These are phyloP conservation scores for Acanthamoeba castellanii DNA, from an alignment of 208 protist genomes.

Conservation along the genomic window DNA sequence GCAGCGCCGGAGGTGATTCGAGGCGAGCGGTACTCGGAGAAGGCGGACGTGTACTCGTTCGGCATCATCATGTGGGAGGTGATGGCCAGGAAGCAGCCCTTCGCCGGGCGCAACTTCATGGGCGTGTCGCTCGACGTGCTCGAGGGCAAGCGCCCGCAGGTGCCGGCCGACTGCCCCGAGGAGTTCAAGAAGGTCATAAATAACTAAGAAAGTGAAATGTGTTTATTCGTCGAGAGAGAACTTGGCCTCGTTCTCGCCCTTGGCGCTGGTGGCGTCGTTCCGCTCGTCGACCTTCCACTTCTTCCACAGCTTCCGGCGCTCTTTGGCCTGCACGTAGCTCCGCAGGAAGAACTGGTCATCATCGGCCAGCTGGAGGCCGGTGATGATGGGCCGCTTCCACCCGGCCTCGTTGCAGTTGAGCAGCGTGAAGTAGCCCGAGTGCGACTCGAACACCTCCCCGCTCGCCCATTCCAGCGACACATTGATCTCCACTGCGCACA, in stretches of 20 bases:
- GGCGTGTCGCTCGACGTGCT: too few species aligned
- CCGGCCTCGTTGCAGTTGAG: conserved; percentile 68
- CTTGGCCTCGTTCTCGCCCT: not conserved
- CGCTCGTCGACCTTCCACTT: conserved; percentile 31
- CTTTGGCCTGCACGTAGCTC: conserved; percentile 33
- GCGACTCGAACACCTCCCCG: conserved; percentile 48
- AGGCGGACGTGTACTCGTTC: not conserved
- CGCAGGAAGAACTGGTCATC: conserved; percentile 51
- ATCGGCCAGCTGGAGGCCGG: conserved; percentile 18
- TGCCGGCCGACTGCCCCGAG: too few species aligned
- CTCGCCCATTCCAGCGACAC: conserved; percentile 5
- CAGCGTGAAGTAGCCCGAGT: conserved; percentile 69
- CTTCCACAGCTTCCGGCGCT: conserved; percentile 49
- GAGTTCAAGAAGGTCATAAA: too few species aligned
- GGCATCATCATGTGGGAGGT: conserved; percentile 52
- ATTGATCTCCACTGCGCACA: conserved; percentile 55
- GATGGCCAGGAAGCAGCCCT: not conserved
- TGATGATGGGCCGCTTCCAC: conserved; percentile 63
- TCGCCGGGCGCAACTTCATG: not conserved
- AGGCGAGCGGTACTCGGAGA: not conserved
- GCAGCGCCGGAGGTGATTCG: too few species aligned
- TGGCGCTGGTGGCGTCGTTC: not conserved
- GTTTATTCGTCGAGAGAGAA: conserved; percentile 26
- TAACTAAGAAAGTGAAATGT: too few species aligned
- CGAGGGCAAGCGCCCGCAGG: too few species aligned